Evolutionary conservation across 768 basidiomycete genomes (phyloP).

Genomic region (Amanita pseudoporphyria): DNA sequence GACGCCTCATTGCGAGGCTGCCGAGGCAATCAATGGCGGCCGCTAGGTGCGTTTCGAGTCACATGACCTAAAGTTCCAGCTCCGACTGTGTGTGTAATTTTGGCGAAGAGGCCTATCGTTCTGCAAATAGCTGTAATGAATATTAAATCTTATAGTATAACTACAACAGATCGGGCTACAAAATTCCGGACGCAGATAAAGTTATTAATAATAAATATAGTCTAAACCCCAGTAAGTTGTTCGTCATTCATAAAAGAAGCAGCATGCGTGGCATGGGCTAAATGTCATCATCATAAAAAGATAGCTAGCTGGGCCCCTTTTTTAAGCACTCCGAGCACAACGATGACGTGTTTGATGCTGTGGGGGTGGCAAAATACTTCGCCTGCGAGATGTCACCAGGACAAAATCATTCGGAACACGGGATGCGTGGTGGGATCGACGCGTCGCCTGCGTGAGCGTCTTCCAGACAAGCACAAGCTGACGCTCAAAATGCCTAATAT

Average conservation of each 20-base stretch:
- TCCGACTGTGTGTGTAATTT: too few species aligned
- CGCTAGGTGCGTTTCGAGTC: too few species aligned
- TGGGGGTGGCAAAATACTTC: conserved; percentile 29
- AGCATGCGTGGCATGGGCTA: not conserved
- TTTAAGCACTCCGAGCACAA: conserved; percentile 1
- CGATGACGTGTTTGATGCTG: conserved; percentile 1
- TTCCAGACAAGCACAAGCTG: conserved; percentile 56
- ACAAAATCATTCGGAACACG: conserved; percentile 52
- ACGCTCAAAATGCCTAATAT: conserved; percentile 42
- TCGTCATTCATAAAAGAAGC: not conserved
- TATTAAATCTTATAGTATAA: too few species aligned
- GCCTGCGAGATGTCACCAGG: conserved; percentile 46
- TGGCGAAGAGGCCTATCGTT: too few species aligned
- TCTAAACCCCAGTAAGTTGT: too few species aligned
- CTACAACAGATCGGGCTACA: not conserved
- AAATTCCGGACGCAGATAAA: too few species aligned
- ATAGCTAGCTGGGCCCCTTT: not conserved
- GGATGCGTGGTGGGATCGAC: conserved; percentile 42
- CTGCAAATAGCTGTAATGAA: too few species aligned
- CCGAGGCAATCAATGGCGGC: too few species aligned
- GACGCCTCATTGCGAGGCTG: too few species aligned
- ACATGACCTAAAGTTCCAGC: too few species aligned
- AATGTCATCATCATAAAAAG: not conserved
- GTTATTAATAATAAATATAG: not conserved
- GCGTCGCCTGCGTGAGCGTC: conserved; percentile 41